Evolutionary conservation across 768 basidiomycete genomes (phyloP), one percentile per base, ranked within the genome.

Genomic region (Lepiota venenata): DNA sequence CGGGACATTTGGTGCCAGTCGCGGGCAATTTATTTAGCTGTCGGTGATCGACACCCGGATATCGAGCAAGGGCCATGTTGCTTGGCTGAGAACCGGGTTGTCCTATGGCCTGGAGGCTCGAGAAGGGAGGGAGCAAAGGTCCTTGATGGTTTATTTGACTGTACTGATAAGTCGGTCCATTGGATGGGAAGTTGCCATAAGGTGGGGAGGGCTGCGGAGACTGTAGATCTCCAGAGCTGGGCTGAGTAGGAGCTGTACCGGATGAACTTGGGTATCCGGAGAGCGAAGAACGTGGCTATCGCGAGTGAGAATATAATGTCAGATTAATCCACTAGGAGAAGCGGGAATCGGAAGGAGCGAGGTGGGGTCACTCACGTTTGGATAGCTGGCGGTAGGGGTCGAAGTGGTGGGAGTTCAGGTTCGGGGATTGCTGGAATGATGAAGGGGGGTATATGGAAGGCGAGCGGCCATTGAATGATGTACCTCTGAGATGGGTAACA

Each of bases 401-500:
- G 79, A 79, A 47, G 75, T 66, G 7, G 79, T 74, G 21, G 81
- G 78, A 83, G 57, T 82, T 84, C 47, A 87, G 62, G 55, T 76
- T 82, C 9, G 89, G 88, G 1, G 89, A 90, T 37, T 79, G 82
- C 39, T 85, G 78, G 48, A 78, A 73, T 49, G 81, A 84, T 2
- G 77, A 70, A 25, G 73, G 75, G 27, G 79, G 74, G 64, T 73
- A 87, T 3, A 75, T 64, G 10, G 87, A 83, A 2, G 88, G 88
- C 14, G 88, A 90, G 60, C 87, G 82, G 47, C 76, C 74, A 47
- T 65, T 59, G 42, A 77, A 67, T 3, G 76, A 69, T 22, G 77
- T 76, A 57, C 73, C 75, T n/a, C 91, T 87, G 38, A 97, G 70
- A 60, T 91, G 85, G 15, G 82, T 75, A 49, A 90, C 84, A 56